Conservation (phyloP, 108 stramenopile species). For the Skeletonema grethae region DNA sequence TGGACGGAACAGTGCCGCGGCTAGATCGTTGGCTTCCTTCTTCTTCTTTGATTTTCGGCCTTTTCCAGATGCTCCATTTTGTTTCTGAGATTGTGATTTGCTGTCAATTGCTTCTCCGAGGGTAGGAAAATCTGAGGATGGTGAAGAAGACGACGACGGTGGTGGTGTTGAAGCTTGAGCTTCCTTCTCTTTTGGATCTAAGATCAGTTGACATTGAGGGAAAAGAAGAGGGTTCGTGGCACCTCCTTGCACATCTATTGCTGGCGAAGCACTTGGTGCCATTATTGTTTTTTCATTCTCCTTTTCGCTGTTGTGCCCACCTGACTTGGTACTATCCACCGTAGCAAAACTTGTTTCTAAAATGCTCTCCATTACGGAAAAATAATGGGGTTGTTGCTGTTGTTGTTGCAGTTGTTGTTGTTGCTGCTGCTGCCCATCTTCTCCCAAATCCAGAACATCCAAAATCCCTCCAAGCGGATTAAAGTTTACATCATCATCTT, state of each 20-base stretch:
- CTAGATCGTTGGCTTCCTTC: conserved; percentile 39
- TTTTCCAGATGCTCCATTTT: conserved; percentile 7
- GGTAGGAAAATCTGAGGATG: conserved; percentile 3
- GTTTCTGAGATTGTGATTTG: conserved; percentile 16
- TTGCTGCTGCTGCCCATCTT: conserved; percentile 4
- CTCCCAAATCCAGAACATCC: conserved; percentile 20
- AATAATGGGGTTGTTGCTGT: background rate
- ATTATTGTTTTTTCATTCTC: conserved; percentile 6
- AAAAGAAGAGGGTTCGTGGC: background rate
- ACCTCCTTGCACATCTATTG: background rate
- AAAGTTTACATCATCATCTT: background rate
- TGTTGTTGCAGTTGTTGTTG: background rate
- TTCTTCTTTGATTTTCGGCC: conserved; percentile 23
- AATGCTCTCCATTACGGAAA: background rate
- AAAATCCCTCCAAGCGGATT: conserved; percentile 11
- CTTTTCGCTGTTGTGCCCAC: background rate
- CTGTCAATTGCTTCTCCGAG: background rate
- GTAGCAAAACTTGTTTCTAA: background rate
- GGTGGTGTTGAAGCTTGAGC: conserved; percentile 13
- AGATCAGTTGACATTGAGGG: background rate
- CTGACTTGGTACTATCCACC: background rate
- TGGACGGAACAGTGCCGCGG: conserved; percentile 25
- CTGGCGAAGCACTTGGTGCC: background rate
- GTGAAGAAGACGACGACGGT: conserved; percentile 13
- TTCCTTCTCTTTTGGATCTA: background rate